phyloP scores from a whole-genome alignment of 495 filamentous ascomycete genomes.

The Penicillium crystallinum region DNA sequence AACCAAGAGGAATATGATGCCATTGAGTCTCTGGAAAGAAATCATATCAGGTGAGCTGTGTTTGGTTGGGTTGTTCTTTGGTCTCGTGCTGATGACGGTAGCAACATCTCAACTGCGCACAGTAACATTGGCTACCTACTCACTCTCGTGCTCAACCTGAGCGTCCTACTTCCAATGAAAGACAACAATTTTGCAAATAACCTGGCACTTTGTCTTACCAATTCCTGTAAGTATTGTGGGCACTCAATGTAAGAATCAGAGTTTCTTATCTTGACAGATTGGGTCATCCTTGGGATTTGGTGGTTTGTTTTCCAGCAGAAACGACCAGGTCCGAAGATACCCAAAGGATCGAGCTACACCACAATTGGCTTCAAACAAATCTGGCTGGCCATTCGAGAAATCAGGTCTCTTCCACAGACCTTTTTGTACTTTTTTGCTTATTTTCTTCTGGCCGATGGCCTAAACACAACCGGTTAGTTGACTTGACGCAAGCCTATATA shows the following conservation, averaged over 20 bases:
- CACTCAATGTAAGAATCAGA: not conserved
- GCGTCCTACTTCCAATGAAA: constrained; percentile 41
- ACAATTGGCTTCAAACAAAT: constrained; percentile 48
- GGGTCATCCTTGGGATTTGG: constrained; percentile 46
- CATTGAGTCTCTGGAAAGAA: constrained; percentile 44
- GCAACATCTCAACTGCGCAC: constrained; percentile 46
- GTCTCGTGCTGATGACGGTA: constrained; percentile 3
- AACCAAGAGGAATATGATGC: constrained; percentile 39
- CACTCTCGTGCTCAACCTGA: constrained; percentile 41
- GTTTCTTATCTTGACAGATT: constrained; percentile 24
- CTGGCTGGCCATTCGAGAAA: constrained; percentile 39
- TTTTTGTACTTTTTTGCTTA: constrained; percentile 44
- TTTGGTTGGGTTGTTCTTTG: too few species aligned
- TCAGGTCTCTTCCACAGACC: constrained; percentile 40
- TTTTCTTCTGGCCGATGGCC: constrained; percentile 46
- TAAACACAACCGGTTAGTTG: constrained; percentile 44
- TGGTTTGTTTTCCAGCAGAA: constrained; percentile 51
- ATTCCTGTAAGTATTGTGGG: constrained; percentile 29
- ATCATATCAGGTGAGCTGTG: constrained; percentile 37
- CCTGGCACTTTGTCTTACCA: constrained; percentile 43
- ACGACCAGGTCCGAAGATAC: constrained; percentile 40
- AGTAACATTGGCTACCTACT: constrained; percentile 47
- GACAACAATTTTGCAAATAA: constrained; percentile 41
- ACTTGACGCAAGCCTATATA: not conserved
- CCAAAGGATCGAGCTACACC: constrained; percentile 39